phyloP scores from a whole-genome alignment of 495 filamentous ascomycete genomes.

The Penicillium antarcticum region DNA sequence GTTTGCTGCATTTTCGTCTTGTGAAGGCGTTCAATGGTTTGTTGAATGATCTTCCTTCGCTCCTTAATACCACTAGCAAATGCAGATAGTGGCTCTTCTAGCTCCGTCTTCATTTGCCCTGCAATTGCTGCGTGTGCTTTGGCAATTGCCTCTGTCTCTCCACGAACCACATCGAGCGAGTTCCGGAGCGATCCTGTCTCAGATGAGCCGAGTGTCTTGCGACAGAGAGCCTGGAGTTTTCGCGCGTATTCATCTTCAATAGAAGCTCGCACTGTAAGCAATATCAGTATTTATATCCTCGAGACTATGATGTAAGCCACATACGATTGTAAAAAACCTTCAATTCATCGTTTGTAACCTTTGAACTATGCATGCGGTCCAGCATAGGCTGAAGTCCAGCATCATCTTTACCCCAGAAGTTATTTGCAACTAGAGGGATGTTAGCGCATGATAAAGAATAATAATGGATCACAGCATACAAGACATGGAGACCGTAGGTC shows the following conservation, averaged over 20 bases:
- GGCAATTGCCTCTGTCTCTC: slow-evolving; percentile 90
- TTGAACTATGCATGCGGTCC: slow-evolving; percentile 93
- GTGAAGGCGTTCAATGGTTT: slow-evolving; percentile 85
- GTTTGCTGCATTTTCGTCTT: slow-evolving; percentile 94
- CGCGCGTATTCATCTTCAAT: slow-evolving; percentile 98
- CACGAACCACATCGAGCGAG: slow-evolving; percentile 82
- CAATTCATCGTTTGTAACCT: slow-evolving; percentile 92
- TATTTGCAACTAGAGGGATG: slow-evolving; percentile 76
- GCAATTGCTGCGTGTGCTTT: slow-evolving; percentile 91
- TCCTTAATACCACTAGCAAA: slow-evolving; percentile 95
- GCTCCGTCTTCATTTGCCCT: slow-evolving; percentile 88
- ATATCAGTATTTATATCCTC: not conserved
- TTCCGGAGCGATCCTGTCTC: slow-evolving; percentile 79
- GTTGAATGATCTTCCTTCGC: slow-evolving; percentile 91
- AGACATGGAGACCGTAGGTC: slow-evolving; percentile 61
- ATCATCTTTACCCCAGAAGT: slow-evolving; percentile 99
- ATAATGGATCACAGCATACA: slow-evolving; percentile 40
- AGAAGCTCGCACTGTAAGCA: slow-evolving; percentile 67
- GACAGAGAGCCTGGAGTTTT: slow-evolving; percentile 79
- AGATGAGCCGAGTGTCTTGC: slow-evolving; percentile 85
- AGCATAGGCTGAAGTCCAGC: slow-evolving; percentile 90
- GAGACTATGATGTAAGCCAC: not conserved
- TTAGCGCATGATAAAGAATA: slow-evolving; percentile 9
- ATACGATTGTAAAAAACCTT: slow-evolving; percentile 85
- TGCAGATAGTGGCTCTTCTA: slow-evolving; percentile 91